phyloP scores from a whole-genome alignment of 2,329 filamentous ascomycete genomes.

The Graphium sp. region DNA sequence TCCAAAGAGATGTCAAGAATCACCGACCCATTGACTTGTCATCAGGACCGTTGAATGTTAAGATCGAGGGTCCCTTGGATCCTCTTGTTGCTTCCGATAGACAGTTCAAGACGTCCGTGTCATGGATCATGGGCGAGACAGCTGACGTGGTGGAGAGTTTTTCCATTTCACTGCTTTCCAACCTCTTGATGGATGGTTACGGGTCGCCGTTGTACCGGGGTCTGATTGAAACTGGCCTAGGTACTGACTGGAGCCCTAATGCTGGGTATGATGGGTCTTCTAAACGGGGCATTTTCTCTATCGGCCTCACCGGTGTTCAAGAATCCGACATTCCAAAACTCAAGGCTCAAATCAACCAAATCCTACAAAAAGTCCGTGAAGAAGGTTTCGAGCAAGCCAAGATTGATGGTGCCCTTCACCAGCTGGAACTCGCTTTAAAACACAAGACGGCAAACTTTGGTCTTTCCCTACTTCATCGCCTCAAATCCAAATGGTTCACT shows the following conservation, averaged over 20 bases:
- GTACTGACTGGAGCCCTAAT: constrained; percentile 88
- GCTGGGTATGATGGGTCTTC: constrained; percentile 75
- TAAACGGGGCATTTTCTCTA: constrained; percentile 67
- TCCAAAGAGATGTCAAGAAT: constrained; percentile 52
- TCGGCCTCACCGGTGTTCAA: constrained; percentile 81
- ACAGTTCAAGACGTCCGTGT: constrained; percentile 86
- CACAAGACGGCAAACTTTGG: constrained; percentile 96
- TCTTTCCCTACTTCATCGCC: constrained; percentile 72
- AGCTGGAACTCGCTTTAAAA: constrained; percentile 81
- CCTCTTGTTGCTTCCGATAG: constrained; percentile 71
- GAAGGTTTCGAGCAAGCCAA: constrained; percentile 81
- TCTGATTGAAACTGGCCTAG: constrained; percentile 76
- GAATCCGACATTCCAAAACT: constrained; percentile 64
- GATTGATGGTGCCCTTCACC: constrained; percentile 85
- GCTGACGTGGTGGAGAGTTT: constrained; percentile 78
- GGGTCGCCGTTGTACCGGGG: constrained; percentile 84
- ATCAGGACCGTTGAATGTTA: constrained; percentile 49
- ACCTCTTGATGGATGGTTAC: constrained; percentile 81
- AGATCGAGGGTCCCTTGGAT: constrained; percentile 66
- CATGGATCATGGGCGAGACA: constrained; percentile 79
- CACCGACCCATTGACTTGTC: constrained; percentile 60
- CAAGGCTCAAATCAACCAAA: constrained; percentile 55
- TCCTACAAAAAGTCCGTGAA: constrained; percentile 50
- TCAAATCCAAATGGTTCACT: constrained; percentile 91
- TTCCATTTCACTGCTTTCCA: constrained; percentile 65